These are phyloP conservation scores for Rubia peregrina DNA, from an alignment of 305 asterid genomes.

Conservation along the genomic window DNA sequence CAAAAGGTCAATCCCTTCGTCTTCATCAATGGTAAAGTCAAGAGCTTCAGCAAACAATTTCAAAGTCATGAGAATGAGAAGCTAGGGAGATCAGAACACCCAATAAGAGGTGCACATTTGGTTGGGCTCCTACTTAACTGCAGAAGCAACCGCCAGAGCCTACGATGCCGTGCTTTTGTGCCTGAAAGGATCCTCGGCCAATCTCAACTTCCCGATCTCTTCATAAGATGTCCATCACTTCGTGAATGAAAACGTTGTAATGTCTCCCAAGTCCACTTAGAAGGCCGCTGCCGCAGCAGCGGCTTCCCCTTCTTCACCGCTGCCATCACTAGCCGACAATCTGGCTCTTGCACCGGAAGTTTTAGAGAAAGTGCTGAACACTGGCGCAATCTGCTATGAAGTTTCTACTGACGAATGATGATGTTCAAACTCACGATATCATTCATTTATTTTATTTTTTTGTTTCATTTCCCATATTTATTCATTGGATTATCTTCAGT, in stretches of 20 bases:
- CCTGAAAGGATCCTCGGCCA: constrained; percentile 70
- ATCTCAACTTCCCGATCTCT: constrained; percentile 62
- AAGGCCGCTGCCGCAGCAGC: constrained; percentile 34
- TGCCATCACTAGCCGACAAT: constrained; percentile 28
- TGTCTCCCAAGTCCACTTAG: constrained; percentile 82
- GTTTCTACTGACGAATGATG: constrained; percentile 36
- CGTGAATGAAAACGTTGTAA: constrained; percentile 7
- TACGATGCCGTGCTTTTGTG: constrained; percentile 88
- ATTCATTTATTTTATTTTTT: not conserved
- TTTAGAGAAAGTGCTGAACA: constrained; percentile 22
- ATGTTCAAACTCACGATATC: not conserved
- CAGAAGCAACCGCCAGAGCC: constrained; percentile 95
- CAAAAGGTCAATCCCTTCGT: not conserved
- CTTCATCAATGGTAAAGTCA: constrained; percentile 9
- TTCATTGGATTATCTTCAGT: constrained; percentile 52
- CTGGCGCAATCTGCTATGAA: constrained; percentile 48
- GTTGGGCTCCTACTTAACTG: constrained; percentile 86
- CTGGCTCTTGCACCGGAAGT: constrained; percentile 12
- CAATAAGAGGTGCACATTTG: constrained; percentile 79
- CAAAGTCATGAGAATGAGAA: constrained; percentile 93
- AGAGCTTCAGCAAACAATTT: constrained; percentile 34
- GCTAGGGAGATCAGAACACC: constrained; percentile 96
- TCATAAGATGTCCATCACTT: constrained; percentile 16
- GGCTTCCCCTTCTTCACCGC: constrained; percentile 12
- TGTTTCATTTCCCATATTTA: constrained; percentile 17